phyloP scores from a whole-genome alignment of 495 filamentous ascomycete genomes.

The Xylaria telfairii region DNA sequence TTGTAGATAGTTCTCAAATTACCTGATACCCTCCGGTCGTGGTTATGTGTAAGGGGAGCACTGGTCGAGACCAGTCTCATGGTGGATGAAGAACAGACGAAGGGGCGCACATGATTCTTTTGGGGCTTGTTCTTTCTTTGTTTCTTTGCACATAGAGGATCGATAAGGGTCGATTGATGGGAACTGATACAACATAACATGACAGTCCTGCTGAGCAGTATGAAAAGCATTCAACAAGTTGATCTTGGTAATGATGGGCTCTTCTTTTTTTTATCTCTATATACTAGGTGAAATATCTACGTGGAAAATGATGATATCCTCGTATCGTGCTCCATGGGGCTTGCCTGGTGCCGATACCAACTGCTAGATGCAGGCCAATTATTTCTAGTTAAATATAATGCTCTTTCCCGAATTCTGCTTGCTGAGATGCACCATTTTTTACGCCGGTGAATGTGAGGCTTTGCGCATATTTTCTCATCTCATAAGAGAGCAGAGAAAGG shows the following conservation, averaged over 20 bases:
- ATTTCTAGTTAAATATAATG: not conserved
- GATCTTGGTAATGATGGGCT: constrained; percentile 12
- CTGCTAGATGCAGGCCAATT: not conserved
- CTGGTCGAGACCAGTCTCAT: not conserved
- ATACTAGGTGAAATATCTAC: not conserved
- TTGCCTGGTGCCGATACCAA: not conserved
- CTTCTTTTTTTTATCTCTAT: not conserved
- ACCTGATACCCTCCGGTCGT: constrained; percentile 26
- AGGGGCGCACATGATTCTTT: constrained; percentile 18
- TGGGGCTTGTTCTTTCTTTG: constrained; percentile 9
- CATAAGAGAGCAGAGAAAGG: not conserved
- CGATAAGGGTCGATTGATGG: not conserved
- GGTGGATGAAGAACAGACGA: not conserved
- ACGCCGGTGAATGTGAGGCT: not conserved
- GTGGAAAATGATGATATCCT: not conserved
- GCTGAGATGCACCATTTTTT: not conserved
- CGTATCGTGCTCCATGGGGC: not conserved
- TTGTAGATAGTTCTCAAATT: constrained; percentile 23
- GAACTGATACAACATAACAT: constrained; percentile 6
- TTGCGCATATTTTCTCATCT: not conserved
- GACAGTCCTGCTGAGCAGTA: constrained; percentile 21
- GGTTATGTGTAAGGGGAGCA: constrained; percentile 13
- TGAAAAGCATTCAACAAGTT: constrained; percentile 20
- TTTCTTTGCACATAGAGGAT: constrained; percentile 14
- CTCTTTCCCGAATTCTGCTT: not conserved